Base-by-base conservation (phyloP, 2,329 filamentous ascomycete species). In the Fusarium austroafricanum region DNA sequence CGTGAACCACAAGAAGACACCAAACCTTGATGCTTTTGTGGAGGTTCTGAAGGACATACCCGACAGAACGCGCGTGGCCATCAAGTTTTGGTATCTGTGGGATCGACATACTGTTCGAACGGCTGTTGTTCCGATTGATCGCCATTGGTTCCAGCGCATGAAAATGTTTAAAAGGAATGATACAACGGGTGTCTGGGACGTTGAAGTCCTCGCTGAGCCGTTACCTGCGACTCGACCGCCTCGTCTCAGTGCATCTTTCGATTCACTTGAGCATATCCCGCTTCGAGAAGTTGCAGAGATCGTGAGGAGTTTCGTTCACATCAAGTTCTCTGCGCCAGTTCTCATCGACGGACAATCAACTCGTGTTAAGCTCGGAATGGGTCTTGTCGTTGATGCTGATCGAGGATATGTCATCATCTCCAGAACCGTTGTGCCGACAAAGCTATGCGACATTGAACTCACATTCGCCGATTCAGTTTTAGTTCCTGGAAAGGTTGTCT, bases 391-490 rank as follows among this genome's bases (percentile, higher is more conserved):
- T 62, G 95, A 99, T 78, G 96, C 96, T 1, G 93, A 96, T 58
- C 94, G 97, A 81, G 96, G 96, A 18, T 85, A 98, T 17, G 95
- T 98, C 5, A 87, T 98, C 56, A 94, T 98, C 46, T 98, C 96
- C 2, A 84, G 96, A 75, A 95, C 95, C 2, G 92, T 97, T 63
- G 92, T 99, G 14, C 96, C 96, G 2, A 97, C 97, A 74, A 94
- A 98, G 77, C 87, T 99, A 20, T 98, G 95, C 80, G 96, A 99
- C 75, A 96, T 99, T 68, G 93, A 92, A 39, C 88, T 99, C 70
- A 97, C 95, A 7, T 96, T 99, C 72, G 96, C 96, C n/a, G 96
- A 98, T 77, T 97, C 94, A 2, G 93, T 99, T 73, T 92, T 97
- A 53, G 92, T 98, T 9, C 92, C 94, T 68, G 96, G 92, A 71